Conservation (phyloP, 352 stramenopile species). For the Globisporangium camurandrum region DNA sequence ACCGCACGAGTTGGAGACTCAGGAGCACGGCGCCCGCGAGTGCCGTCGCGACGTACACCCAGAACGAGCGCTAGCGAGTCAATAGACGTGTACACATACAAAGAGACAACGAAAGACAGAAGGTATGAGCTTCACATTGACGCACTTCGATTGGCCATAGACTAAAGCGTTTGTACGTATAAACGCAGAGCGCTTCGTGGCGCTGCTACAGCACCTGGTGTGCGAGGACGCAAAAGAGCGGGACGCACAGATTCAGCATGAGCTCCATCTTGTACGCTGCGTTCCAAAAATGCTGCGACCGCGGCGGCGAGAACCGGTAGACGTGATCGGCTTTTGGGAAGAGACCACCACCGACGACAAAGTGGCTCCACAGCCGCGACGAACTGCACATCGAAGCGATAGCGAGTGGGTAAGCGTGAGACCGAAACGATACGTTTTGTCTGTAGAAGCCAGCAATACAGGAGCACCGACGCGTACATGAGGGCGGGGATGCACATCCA, state of each 20-base stretch:
- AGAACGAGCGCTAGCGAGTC: conserved; percentile 52
- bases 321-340: conserved; percentile 75
- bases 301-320: conserved; percentile 64
- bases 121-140: too few relatives aligned
- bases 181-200: too few relatives aligned
- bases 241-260: conserved; percentile 65
- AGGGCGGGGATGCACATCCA: conserved; percentile 78
- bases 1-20: conserved; percentile 57
- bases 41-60: conserved; percentile 67
- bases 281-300: conserved; percentile 74
- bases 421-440: too few relatives aligned
- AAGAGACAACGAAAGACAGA: conserved; percentile 6
- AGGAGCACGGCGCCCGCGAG: conserved; percentile 48
- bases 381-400: conserved; percentile 27
- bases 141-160: too few relatives aligned
- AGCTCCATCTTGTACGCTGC: conserved; percentile 77
- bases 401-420: neutral
- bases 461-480: conserved; percentile 46
- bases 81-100: neutral
- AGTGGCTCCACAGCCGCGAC: conserved; percentile 68
- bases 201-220: conserved; percentile 60
- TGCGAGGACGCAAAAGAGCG: conserved; percentile 72
- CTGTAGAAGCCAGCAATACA: too few relatives aligned
- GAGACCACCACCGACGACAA: conserved; percentile 55
- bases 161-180: too few relatives aligned